Conservation (phyloP, 208 protist species). For the Trypanosomatidae sp. region DNA sequence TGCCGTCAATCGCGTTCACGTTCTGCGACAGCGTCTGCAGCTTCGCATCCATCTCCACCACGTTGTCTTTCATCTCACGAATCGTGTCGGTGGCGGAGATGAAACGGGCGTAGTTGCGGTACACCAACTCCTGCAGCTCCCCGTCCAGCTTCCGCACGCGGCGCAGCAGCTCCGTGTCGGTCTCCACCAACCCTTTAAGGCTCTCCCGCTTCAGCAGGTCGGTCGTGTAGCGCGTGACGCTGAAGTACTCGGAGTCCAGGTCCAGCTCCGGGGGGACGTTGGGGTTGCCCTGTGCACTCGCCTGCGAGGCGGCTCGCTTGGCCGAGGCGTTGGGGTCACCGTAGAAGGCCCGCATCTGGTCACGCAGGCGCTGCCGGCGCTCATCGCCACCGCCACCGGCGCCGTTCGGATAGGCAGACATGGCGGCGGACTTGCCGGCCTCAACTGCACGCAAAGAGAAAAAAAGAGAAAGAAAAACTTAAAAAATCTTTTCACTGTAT, state of each 20-base stretch:
- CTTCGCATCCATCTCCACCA: constrained; percentile 89
- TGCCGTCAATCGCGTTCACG: constrained; percentile 65
- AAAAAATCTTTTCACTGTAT: no score
- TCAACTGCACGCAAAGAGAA: no score
- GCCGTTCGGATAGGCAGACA: neutral
- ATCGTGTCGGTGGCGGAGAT: constrained; percentile 98
- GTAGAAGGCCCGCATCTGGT: constrained; percentile 86
- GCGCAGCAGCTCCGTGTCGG: constrained; percentile 76
- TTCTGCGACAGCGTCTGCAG: constrained; percentile 70
- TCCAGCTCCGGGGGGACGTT: constrained; percentile 65
- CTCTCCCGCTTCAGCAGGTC: constrained; percentile 70
- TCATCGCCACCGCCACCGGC: constrained; percentile 27
- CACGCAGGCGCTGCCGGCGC: constrained; percentile 59
- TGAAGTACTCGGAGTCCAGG: constrained; percentile 86
- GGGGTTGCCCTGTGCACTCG: constrained; percentile 11
- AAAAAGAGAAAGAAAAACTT: no score
- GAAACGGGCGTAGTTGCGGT: constrained; percentile 99
- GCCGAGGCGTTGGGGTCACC: constrained; percentile 44
- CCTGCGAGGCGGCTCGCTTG: constrained; percentile 9
- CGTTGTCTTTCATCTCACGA: constrained; percentile 88
- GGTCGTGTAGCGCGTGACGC: constrained; percentile 76
- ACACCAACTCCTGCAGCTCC: constrained; percentile 98
- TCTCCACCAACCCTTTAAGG: constrained; percentile 77
- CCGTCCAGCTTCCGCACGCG: constrained; percentile 84
- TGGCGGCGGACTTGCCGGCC: no score